Base-by-base conservation (phyloP, 495 filamentous ascomycete species). In the Neurospora terricola region DNA sequence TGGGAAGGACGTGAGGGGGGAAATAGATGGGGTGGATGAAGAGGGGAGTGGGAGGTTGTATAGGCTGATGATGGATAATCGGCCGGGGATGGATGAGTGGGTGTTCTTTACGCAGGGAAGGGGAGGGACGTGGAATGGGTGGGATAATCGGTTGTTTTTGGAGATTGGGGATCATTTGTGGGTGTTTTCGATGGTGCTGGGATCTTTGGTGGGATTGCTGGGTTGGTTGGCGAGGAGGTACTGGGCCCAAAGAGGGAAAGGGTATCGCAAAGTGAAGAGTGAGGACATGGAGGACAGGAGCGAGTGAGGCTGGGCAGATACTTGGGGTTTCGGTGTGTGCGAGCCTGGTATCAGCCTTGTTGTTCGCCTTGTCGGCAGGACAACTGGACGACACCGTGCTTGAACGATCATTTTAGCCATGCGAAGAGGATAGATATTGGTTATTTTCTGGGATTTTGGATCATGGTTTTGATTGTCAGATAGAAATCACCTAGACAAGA, bases 71-170 rank as follows among this genome's bases (percentile, higher is more conserved):
- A 85, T 85, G 83, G 83, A 86, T 70, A 78, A 77, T 69, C 74
- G 82, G 3, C 75, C 77, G 2, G 81, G 75, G 39, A 76, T 78
- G 1, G 83, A 84, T 12, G 76, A 76, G 11, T 85, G 80, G 79
- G 75, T 84, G 0, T 85, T 80, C 69, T 86, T 85, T 72, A 82
- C 78, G 2, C 79, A 84, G 71, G 81, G 77, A 14, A 76, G 81
- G 14, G 84, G 83, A 8, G 81, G 82, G 10, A 81, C 80, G 7
- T 86, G 84, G 84, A 75, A 78, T n/a, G 79, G 83, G 71, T 86
- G 84, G 84, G 82, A 82, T 34, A 82, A 81, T 45, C 34, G 48
- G 38, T 14, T 81, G 71, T 80, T 80, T 36, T 43, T 72, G 72
- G 38, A 62, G 70, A 80, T 83, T 72, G 82, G 82, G 1, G 80